Percentiles rank a stretch among this genome's conserved stretches.
These are phyloP conservation scores for Salix udensis DNA, from an alignment of 345 rosid genomes.

Conservation along the genomic window DNA sequence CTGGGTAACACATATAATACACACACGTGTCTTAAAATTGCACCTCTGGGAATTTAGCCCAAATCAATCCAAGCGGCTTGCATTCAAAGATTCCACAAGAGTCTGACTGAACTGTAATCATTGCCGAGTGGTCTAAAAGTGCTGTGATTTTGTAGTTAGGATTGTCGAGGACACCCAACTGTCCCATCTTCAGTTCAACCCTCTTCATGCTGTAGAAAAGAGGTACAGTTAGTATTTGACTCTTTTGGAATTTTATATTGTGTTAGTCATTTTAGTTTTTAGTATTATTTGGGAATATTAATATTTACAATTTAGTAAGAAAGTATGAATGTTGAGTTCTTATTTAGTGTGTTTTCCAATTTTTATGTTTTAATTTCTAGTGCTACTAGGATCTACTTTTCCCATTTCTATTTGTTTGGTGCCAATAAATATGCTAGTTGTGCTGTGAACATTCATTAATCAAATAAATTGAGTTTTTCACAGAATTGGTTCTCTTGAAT, in stretches of 20 bases:
- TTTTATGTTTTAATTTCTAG: neutral
- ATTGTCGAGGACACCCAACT: conserved; percentile 84
- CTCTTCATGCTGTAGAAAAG: conserved; percentile 75
- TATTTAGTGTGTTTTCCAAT: neutral
- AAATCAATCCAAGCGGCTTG: conserved; percentile 89
- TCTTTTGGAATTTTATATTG: neutral
- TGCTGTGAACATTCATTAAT: neutral
- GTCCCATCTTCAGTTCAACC: conserved; percentile 98
- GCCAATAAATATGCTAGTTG: neutral
- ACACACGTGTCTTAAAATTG: neutral
- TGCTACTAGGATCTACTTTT: neutral
- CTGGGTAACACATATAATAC: neutral
- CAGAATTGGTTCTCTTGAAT: neutral
- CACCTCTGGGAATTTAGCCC: conserved; percentile 91
- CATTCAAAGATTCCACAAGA: conserved; percentile 82
- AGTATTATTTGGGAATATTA: neutral
- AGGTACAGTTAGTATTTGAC: neutral
- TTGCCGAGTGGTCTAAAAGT: conserved; percentile 83
- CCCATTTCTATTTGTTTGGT: neutral
- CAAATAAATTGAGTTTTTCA: neutral
- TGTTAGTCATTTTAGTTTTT: neutral
- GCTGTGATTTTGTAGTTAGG: conserved; percentile 91
- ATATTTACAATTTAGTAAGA: neutral
- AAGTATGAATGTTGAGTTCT: neutral
- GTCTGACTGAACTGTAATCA: conserved; percentile 95